These are phyloP conservation scores for Rhizodiscina lignyota DNA, from an alignment of 495 filamentous ascomycete genomes.

Conservation along the genomic window DNA sequence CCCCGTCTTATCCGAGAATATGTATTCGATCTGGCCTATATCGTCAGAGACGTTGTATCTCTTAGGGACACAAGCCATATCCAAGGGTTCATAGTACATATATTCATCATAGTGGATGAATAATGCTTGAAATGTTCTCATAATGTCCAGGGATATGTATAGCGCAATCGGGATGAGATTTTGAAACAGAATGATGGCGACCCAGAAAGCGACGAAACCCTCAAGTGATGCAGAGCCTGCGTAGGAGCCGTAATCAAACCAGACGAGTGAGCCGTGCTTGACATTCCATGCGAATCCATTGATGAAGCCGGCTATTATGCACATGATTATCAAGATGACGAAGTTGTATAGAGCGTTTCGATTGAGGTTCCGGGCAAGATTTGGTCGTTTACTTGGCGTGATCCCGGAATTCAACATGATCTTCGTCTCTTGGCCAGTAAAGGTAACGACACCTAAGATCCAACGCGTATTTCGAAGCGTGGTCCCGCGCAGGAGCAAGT, in stretches of 20 bases:
- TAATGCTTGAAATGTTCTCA: constrained; percentile 78
- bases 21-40: constrained; percentile 95
- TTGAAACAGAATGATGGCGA: too few species aligned
- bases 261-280: constrained; percentile 54
- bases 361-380: constrained; percentile 81
- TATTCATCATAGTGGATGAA: constrained; percentile 91
- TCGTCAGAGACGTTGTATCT: constrained; percentile 99
- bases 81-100: constrained; percentile 92
- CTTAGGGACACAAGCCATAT: constrained; percentile 88
- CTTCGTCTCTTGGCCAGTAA: constrained; percentile 93
- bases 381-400: constrained; percentile 85
- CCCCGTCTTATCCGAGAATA: constrained; percentile 97
- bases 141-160: constrained; percentile 93
- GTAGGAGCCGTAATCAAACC: constrained; percentile 77
- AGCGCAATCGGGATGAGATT: constrained; percentile 93
- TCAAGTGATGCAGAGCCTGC: constrained; percentile 56
- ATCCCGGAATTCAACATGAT: constrained; percentile 98
- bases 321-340: constrained; percentile 74
- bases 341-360: constrained; percentile 98
- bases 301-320: constrained; percentile 66
- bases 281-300: constrained; percentile 71
- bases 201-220: constrained; percentile 92
- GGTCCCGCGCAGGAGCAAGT: constrained; percentile 81
- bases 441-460: constrained; percentile 82
- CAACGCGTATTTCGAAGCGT: constrained; percentile 91